Conservation (phyloP, 2,329 filamentous ascomycete genomes). For the Phoma sp. region DNA sequence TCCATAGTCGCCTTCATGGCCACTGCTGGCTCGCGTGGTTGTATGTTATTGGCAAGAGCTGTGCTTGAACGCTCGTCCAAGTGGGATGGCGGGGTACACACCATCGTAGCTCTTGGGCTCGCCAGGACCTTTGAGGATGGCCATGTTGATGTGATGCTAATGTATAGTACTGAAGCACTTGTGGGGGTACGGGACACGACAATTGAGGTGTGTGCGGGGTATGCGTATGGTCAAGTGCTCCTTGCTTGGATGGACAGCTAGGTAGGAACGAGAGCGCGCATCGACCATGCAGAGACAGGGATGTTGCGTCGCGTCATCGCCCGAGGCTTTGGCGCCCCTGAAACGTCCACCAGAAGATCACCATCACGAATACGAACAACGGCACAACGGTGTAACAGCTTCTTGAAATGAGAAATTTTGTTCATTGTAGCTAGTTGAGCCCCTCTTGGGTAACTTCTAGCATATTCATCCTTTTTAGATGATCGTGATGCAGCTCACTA, state of each 20-base stretch:
- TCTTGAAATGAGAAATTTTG: slow-evolving; percentile 21
- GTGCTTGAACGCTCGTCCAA: background rate
- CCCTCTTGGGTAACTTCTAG: slow-evolving; percentile 13
- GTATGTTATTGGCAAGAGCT: background rate
- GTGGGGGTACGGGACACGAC: slow-evolving; percentile 10
- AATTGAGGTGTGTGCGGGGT: slow-evolving; percentile 7
- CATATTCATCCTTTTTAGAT: slow-evolving; percentile 21
- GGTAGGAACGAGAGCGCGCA: slow-evolving; percentile 32
- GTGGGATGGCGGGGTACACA: slow-evolving; percentile 39
- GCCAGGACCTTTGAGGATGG: slow-evolving; percentile 68
- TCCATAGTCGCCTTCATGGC: background rate
- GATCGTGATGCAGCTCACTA: slow-evolving; percentile 25
- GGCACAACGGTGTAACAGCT: background rate
- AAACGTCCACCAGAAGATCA: slow-evolving; percentile 14
- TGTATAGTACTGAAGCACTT: slow-evolving; percentile 4
- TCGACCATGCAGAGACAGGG: slow-evolving; percentile 20
- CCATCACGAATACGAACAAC: slow-evolving; percentile 13
- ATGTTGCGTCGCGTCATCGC: slow-evolving; percentile 14
- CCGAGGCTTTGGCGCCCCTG: slow-evolving; percentile 1
- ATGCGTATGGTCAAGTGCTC: background rate
- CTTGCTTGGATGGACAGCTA: slow-evolving; percentile 16
- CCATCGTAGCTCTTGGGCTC: slow-evolving; percentile 64
- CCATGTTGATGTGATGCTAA: slow-evolving; percentile 45
- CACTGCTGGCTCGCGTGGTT: background rate
- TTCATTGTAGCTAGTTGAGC: slow-evolving; percentile 19